Conservation (phyloP, 169 alveolate genomes). For the Cytauxzoon felis region DNA sequence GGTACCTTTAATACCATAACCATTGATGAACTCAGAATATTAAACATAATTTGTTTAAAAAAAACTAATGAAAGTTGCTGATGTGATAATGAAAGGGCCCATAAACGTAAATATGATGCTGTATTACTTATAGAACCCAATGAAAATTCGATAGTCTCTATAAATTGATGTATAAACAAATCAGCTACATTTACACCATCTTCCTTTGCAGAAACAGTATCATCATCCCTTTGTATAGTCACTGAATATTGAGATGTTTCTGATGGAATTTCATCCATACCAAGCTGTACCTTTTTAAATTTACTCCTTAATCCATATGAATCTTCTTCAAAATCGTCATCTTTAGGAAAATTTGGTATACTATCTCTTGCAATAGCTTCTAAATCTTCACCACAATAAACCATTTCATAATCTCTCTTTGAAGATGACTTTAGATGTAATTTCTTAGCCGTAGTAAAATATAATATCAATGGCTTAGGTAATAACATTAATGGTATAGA, state of each 20-base stretch:
- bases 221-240: slow-evolving; percentile 50
- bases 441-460: not conserved
- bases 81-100: slow-evolving; percentile 99
- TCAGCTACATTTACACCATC: slow-evolving; percentile 75
- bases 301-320: not conserved
- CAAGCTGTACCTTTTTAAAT: not conserved
- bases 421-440: not conserved
- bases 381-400: slow-evolving; percentile 51
- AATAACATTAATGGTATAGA: slow-evolving; percentile 93
- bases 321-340: too few species aligned
- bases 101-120: slow-evolving; percentile 97
- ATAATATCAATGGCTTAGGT: slow-evolving; percentile 86
- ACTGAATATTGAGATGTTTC: slow-evolving; percentile 52
- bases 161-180: slow-evolving; percentile 91
- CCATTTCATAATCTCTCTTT: slow-evolving; percentile 55
- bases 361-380: slow-evolving; percentile 22
- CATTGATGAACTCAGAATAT: slow-evolving; percentile 25
- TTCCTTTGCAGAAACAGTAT: slow-evolving; percentile 57
- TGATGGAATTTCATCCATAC: slow-evolving; percentile 52
- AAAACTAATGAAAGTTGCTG: slow-evolving; percentile 93
- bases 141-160: slow-evolving; percentile 98
- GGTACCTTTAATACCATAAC: slow-evolving; percentile 44
- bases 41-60: slow-evolving; percentile 80
- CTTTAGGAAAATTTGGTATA: slow-evolving; percentile 21
- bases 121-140: slow-evolving; percentile 97